Base-by-base conservation (phyloP, 169 alveolate genomes). In the Haemoproteus tartakovskyi region DNA sequence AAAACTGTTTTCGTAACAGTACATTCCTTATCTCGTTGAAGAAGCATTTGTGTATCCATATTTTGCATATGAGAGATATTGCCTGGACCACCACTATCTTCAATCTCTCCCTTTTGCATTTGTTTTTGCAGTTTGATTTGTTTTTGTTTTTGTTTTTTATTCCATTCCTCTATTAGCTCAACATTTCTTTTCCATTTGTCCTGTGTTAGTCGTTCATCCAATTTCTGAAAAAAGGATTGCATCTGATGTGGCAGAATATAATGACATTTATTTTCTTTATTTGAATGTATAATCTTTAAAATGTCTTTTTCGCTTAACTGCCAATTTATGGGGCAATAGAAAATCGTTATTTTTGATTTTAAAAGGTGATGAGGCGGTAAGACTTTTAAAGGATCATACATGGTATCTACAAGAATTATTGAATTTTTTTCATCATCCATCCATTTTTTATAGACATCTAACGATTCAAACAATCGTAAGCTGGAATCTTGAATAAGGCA, bases 401-500 rank as follows among this genome's bases (percentile, higher is more conserved):
- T 36, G 3, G 82, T 67, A 37, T 67, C 82, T 24, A 67, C 18
- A 12, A 67, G 50, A 12, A 67, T 29, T 29, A 67, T 18, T 4
- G 82, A 24, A 41, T 67, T 67, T 46, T 67, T 67, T 54, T 52
- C 36, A 27, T 52, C 70, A 21, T 18, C 41, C 33, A 45, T 70
- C 82, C 82, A 67, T 22, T 67, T 67, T 67, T 67, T 70, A 33
- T 54, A 67, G 36, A 67, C 51, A 1, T 46, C 14, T 24, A 59
- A 33, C 3, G 82, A 24, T 67, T 67, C 82, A 47, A 43, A 67
- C 51, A 67, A 67, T 67, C 82, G 33, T 22, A 67, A 41, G 2
- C 74, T 40, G 19, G 61, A 52, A 40, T 67, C 82, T 41, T 67
- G 82, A 11, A 67, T 47, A 67, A 67, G 56, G 56, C 82, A 67